A percentile compares a stretch with the other conserved stretches of the same genome.
These are phyloP conservation scores for Podospora pseudocomata DNA, from an alignment of 495 filamentous ascomycete genomes.

Conservation along the genomic window DNA sequence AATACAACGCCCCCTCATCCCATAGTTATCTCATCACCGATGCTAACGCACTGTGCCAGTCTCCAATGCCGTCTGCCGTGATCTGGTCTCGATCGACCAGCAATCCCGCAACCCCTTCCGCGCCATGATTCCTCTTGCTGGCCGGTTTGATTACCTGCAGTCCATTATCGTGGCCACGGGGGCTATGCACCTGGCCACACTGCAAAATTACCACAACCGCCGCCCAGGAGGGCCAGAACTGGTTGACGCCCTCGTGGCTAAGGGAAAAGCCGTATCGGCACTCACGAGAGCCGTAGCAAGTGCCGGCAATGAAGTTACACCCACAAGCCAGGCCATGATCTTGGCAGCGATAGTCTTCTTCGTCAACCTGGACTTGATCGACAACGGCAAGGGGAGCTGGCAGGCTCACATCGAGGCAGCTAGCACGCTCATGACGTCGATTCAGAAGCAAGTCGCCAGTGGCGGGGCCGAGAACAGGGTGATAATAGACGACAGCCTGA, in stretches of 20 bases:
- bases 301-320: conserved; percentile 12
- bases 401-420: conserved; percentile 52
- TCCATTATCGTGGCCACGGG: conserved; percentile 53
- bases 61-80: conserved; percentile 48
- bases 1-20: too few species aligned
- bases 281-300: conserved; percentile 35
- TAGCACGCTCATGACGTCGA: conserved; percentile 39
- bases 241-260: conserved; percentile 49
- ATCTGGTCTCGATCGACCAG: conserved; percentile 52
- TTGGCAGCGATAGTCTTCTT: conserved; percentile 53
- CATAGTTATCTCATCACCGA: not conserved
- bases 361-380: conserved; percentile 56
- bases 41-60: conserved; percentile 33
- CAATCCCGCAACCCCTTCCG: conserved; percentile 49
- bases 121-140: conserved; percentile 44
- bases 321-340: conserved; percentile 40
- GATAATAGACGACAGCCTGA: conserved; percentile 23
- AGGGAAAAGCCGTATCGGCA: conserved; percentile 46
- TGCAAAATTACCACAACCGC: conserved; percentile 24
- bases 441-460: conserved; percentile 18
- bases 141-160: conserved; percentile 43
- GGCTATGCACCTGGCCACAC: conserved; percentile 51
- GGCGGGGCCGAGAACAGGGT: not conserved
- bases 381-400: conserved; percentile 54
- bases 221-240: conserved; percentile 28